A percentile compares a stretch with the other conserved stretches of the same genome.
phyloP scores from a whole-genome alignment of 257 asterid species.

The Osmanthus fragrans region DNA sequence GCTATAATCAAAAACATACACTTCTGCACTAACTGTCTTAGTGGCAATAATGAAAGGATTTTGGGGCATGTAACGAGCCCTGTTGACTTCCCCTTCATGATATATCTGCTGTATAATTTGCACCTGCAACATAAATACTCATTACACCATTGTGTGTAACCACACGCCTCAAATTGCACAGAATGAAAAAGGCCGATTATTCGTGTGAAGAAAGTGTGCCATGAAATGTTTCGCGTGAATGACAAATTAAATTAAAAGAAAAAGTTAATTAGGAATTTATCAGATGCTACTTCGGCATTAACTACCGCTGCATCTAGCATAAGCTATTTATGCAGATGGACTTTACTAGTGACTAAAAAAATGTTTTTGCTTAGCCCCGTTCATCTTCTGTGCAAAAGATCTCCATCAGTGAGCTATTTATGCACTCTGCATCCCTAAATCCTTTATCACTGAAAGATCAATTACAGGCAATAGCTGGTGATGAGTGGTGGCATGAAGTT shows the following conservation, averaged over 20 bases:
- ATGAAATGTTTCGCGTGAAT: too few relatives aligned
- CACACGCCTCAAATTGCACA: background rate
- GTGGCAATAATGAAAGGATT: conserved; percentile 80
- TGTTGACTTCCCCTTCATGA: conserved; percentile 95
- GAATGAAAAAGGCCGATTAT: background rate
- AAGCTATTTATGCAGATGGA: background rate
- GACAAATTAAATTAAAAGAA: background rate
- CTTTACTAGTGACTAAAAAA: background rate
- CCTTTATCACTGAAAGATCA: too few relatives aligned
- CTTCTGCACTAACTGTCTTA: conserved; percentile 90
- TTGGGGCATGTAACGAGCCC: conserved; percentile 98
- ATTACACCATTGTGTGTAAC: conserved; percentile 2
- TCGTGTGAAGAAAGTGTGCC: background rate
- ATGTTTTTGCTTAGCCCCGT: too few relatives aligned
- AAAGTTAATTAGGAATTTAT: too few relatives aligned
- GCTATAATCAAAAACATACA: conserved; percentile 86
- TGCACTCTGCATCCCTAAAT: too few relatives aligned
- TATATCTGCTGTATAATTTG: conserved; percentile 95
- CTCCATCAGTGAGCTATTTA: too few relatives aligned
- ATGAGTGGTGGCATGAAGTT: background rate
- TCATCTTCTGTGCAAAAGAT: too few relatives aligned
- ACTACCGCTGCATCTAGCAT: background rate
- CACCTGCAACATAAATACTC: conserved; percentile 51
- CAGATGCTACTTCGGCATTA: background rate
- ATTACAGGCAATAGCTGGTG: too few relatives aligned